phyloP scores from a whole-genome alignment of 495 filamentous ascomycete genomes.

The Tuber umbilicatum region DNA sequence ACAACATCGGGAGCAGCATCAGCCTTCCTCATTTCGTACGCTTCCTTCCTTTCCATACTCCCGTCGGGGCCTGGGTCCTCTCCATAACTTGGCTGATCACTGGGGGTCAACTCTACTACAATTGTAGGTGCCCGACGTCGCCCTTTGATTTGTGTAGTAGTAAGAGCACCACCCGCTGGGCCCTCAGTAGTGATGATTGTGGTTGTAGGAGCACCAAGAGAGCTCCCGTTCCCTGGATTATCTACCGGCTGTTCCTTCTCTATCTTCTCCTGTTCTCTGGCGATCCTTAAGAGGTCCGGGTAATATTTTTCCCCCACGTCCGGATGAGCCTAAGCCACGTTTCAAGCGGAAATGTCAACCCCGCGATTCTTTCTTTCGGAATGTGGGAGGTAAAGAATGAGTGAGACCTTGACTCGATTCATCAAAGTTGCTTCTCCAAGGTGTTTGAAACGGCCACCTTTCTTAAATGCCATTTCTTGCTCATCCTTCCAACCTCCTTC shows the following conservation, averaged over 20 bases:
- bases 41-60: conserved; percentile 48
- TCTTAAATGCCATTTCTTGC: conserved; percentile 73
- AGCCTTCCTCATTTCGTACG: conserved; percentile 56
- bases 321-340: conserved; percentile 58
- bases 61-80: conserved; percentile 56
- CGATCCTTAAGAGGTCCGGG: conserved; percentile 57
- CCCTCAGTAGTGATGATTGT: conserved; percentile 14
- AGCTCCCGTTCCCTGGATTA: conserved; percentile 19
- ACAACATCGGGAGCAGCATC: conserved; percentile 61
- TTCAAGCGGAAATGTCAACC: conserved; percentile 2
- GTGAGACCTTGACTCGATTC: conserved; percentile 67
- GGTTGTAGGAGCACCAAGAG: not conserved
- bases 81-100: conserved; percentile 55
- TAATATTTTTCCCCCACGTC: conserved; percentile 87
- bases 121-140: conserved; percentile 44
- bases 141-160: conserved; percentile 6
- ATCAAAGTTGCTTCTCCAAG: conserved; percentile 76
- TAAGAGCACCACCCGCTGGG: conserved; percentile 11
- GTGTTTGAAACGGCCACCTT: conserved; percentile 54
- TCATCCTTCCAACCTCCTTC: conserved; percentile 52
- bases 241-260: not conserved
- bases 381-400: not conserved
- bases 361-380: not conserved
- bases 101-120: conserved; percentile 61
- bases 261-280: conserved; percentile 20